Evolutionary conservation across 2,329 filamentous ascomycete species (phyloP).

Genomic region (Monosporascus sp.): DNA sequence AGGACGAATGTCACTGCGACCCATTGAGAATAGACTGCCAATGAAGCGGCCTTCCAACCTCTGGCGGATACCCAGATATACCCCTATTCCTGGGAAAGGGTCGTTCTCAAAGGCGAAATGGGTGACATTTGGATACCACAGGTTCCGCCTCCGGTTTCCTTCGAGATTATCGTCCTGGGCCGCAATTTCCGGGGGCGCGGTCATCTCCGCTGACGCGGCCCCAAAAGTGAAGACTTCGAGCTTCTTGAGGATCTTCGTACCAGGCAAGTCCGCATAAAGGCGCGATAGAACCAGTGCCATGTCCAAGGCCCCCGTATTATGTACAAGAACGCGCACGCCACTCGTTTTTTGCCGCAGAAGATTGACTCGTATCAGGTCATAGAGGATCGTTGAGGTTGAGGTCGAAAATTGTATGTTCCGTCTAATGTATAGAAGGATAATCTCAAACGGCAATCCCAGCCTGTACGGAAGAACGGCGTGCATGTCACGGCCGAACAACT

Average conservation of each 20-base stretch:
- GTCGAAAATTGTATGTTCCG: constrained; percentile 26
- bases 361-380: constrained; percentile 29
- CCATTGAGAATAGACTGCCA: constrained; percentile 33
- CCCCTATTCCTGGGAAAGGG: constrained; percentile 33
- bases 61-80: constrained; percentile 29
- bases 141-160: neutral
- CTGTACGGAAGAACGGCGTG: constrained; percentile 45
- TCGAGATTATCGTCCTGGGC: neutral
- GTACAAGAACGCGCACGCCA: constrained; percentile 33
- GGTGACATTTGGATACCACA: constrained; percentile 10
- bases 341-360: constrained; percentile 27
- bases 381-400: constrained; percentile 25
- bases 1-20: constrained; percentile 6
- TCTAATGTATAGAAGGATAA: constrained; percentile 32
- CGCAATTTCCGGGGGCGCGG: constrained; percentile 23
- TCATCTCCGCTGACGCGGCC: constrained; percentile 31
- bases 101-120: constrained; percentile 24
- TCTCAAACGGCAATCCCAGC: constrained; percentile 48
- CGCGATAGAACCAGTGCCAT: constrained; percentile 30
- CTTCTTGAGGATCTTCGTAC: constrained; percentile 26
- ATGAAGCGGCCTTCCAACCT: constrained; percentile 32
- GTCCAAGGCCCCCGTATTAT: constrained; percentile 33
- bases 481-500: constrained; percentile 34
- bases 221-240: constrained; percentile 42
- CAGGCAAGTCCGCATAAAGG: constrained; percentile 32